Conservation (phyloP, 2,329 filamentous ascomycete genomes). For the Colletotrichum incanum region DNA sequence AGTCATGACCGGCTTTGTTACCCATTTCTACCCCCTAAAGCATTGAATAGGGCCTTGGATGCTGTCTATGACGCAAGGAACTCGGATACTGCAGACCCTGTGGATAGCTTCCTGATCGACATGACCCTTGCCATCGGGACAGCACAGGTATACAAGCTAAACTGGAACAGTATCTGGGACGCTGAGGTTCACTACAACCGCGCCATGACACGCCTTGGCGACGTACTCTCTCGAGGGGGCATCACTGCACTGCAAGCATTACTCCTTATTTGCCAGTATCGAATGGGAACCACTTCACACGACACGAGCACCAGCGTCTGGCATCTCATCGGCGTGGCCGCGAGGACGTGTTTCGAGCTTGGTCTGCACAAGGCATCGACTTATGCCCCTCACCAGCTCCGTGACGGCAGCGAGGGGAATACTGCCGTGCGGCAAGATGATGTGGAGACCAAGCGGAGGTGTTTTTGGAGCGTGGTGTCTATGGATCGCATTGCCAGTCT, state of each 20-base stretch:
- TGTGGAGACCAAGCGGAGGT: slow-evolving; percentile 55
- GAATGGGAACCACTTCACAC: slow-evolving; percentile 57
- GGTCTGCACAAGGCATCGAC: slow-evolving; percentile 58
- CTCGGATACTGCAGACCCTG: slow-evolving; percentile 43
- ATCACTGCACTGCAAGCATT: slow-evolving; percentile 58
- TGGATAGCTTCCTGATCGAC: slow-evolving; percentile 59
- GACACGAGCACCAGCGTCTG: slow-evolving; percentile 59
- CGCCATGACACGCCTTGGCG: slow-evolving; percentile 55
- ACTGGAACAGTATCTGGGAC: slow-evolving; percentile 60
- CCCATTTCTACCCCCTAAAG: slow-evolving; percentile 56
- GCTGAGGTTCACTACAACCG: slow-evolving; percentile 59
- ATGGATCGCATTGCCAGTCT: slow-evolving; percentile 56
- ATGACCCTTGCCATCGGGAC: slow-evolving; percentile 62
- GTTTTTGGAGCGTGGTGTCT: slow-evolving; percentile 61
- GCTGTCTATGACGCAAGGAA: slow-evolving; percentile 51
- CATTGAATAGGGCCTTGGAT: slow-evolving; percentile 49
- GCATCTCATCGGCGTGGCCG: slow-evolving; percentile 61
- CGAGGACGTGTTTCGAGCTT: slow-evolving; percentile 58
- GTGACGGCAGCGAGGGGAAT: not conserved
- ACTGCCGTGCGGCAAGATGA: slow-evolving; percentile 42
- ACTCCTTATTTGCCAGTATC: slow-evolving; percentile 60
- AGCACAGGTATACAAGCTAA: slow-evolving; percentile 59
- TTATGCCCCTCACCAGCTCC: slow-evolving; percentile 46
- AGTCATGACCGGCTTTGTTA: slow-evolving; percentile 61
- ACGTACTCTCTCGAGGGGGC: slow-evolving; percentile 55